phyloP scores from a whole-genome alignment of 768 basidiomycete species.

The Trametes gibbosa region DNA sequence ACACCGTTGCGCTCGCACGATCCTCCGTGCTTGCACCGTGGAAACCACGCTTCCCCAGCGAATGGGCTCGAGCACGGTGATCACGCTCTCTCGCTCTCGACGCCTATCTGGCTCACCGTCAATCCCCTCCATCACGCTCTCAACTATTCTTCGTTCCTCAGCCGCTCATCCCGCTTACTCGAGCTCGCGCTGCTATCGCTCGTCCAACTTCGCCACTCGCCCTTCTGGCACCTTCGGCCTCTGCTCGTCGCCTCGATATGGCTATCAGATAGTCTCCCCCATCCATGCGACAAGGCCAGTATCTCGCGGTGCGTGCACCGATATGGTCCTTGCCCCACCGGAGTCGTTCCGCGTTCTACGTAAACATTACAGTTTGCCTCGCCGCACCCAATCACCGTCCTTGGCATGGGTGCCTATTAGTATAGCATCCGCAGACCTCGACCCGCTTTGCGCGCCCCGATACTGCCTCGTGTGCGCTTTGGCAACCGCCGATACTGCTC shows the following conservation, averaged over 20 bases:
- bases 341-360: conserved; percentile 8
- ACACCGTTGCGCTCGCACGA: conserved; percentile 17
- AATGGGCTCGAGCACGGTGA: conserved; percentile 20
- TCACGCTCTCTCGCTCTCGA: not conserved
- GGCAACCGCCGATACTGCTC: not conserved
- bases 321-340: conserved; percentile 1
- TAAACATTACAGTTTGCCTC: conserved; percentile 19
- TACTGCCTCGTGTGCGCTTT: not conserved
- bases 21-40: conserved; percentile 9
- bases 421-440: not conserved
- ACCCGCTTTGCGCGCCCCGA: not conserved
- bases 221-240: not conserved
- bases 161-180: not conserved
- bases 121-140: not conserved
- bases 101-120: not conserved
- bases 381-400: conserved; percentile 6
- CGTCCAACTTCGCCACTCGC: no score
- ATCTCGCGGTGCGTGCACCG: not conserved
- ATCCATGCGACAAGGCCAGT: not conserved
- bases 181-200: not conserved
- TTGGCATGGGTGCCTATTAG: not conserved
- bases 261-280: not conserved
- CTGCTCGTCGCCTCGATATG: not conserved
- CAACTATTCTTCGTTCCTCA: not conserved
- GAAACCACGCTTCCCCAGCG: conserved; percentile 3